Evolutionary conservation across 805 yeast genomes (phyloP).

Genomic region (Zygotorulaspora chibaensis): DNA sequence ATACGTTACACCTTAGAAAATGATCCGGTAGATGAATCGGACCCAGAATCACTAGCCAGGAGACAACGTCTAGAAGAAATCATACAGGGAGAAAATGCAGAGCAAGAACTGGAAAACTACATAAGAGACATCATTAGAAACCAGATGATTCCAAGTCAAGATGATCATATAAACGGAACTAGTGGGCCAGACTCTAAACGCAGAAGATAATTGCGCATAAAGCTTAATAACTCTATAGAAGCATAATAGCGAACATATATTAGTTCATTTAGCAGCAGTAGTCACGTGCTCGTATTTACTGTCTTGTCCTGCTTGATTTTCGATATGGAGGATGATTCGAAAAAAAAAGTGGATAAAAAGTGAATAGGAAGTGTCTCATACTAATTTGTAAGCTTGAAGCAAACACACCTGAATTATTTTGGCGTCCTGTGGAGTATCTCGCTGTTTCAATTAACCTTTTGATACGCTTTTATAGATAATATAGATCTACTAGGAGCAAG

Average conservation of each 20-base stretch:
- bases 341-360: too few species aligned
- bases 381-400: not conserved
- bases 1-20: conserved; percentile 55
- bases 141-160: conserved; percentile 36
- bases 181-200: conserved; percentile 34
- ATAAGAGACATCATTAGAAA: conserved; percentile 62
- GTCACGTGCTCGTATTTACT: too few species aligned
- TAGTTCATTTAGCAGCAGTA: too few species aligned
- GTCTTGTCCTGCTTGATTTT: too few species aligned
- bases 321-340: too few species aligned
- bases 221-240: too few species aligned
- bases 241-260: too few species aligned
- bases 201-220: conserved; percentile 28
- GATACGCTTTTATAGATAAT: too few species aligned
- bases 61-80: conserved; percentile 65
- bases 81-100: conserved; percentile 75
- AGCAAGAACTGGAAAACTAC: conserved; percentile 65
- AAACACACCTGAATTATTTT: too few species aligned
- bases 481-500: not conserved
- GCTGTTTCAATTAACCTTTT: too few species aligned
- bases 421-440: too few species aligned
- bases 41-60: conserved; percentile 49
- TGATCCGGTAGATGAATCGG: conserved; percentile 38
- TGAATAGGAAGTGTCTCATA: not conserved
- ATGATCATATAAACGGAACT: conserved; percentile 16